These are phyloP conservation scores for Symbiotaphrina buchneri DNA, from an alignment of 495 filamentous ascomycete species.

Conservation along the genomic window DNA sequence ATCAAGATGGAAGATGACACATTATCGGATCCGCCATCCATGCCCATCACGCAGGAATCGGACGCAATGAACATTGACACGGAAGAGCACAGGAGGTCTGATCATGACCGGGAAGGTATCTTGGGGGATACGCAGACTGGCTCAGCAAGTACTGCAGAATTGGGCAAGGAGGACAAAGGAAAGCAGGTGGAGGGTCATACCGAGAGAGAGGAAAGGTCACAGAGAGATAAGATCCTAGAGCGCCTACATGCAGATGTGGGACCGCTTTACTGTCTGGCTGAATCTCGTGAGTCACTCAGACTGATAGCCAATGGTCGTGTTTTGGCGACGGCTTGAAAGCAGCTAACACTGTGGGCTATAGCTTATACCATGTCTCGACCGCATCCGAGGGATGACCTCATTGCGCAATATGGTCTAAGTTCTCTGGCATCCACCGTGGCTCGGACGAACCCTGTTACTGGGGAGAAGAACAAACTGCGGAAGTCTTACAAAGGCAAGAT, in stretches of 20 bases:
- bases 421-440: slow-evolving; percentile 38
- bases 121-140: neutral
- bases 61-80: slow-evolving; percentile 3
- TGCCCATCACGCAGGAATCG: neutral
- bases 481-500: slow-evolving; percentile 57
- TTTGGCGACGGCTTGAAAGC: too few species aligned
- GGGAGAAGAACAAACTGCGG: slow-evolving; percentile 48
- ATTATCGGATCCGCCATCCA: slow-evolving; percentile 8
- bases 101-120: slow-evolving; percentile 16
- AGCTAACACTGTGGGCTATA: too few species aligned
- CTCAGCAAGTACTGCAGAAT: too few species aligned
- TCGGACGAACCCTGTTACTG: slow-evolving; percentile 36
- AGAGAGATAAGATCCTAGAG: slow-evolving; percentile 2
- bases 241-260: slow-evolving; percentile 7
- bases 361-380: slow-evolving; percentile 21
- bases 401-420: slow-evolving; percentile 36
- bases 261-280: slow-evolving; percentile 13
- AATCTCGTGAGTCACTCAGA: slow-evolving; percentile 16
- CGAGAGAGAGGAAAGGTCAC: neutral
- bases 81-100: slow-evolving; percentile 11
- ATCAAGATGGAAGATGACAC: slow-evolving; percentile 13
- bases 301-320: slow-evolving; percentile 4
- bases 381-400: slow-evolving; percentile 36
- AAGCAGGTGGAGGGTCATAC: slow-evolving; percentile 1
- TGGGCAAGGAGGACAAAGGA: neutral